phyloP scores from a whole-genome alignment of 805 yeast species.

The Candida silvatica region DNA sequence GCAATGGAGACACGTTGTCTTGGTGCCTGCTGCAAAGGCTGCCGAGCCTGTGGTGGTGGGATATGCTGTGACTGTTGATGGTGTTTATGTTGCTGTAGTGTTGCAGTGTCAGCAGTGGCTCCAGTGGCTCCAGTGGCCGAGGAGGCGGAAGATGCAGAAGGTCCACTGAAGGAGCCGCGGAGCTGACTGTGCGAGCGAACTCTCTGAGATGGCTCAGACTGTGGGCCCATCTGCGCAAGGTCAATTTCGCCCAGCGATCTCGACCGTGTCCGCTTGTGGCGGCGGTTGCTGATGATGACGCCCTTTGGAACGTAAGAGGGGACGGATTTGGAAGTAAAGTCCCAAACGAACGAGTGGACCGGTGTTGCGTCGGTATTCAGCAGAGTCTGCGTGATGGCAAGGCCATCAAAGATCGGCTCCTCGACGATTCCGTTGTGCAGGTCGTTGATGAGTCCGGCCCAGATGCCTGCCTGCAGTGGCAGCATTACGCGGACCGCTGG shows the following conservation, averaged over 20 bases:
- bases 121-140: too few species aligned
- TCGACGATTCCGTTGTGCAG: conserved; percentile 22
- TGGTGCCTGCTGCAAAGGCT: background rate
- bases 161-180: too few species aligned
- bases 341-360: conserved; percentile 24
- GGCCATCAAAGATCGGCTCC: conserved; percentile 12
- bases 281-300: conserved; percentile 9
- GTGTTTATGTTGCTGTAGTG: too few species aligned
- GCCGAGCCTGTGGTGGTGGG: background rate
- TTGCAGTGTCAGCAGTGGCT: too few species aligned
- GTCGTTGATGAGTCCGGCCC: conserved; percentile 24
- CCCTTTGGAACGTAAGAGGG: conserved; percentile 18
- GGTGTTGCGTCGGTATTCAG: conserved; percentile 23
- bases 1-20: background rate
- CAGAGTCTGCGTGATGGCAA: conserved; percentile 22
- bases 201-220: background rate
- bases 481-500: conserved; percentile 16
- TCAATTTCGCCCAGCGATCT: conserved; percentile 2
- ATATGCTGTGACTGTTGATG: too few species aligned
- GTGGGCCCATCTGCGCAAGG: background rate
- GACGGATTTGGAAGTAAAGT: conserved; percentile 15
- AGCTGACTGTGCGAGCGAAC: too few species aligned
- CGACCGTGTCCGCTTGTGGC: conserved; percentile 3
- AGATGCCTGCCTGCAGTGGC: conserved; percentile 24
- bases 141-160: too few species aligned